Evolutionary conservation across 31 red algal genomes (phyloP), one percentile per base, ranked within the genome.

Genomic region (Asparagopsis taxiformis): DNA sequence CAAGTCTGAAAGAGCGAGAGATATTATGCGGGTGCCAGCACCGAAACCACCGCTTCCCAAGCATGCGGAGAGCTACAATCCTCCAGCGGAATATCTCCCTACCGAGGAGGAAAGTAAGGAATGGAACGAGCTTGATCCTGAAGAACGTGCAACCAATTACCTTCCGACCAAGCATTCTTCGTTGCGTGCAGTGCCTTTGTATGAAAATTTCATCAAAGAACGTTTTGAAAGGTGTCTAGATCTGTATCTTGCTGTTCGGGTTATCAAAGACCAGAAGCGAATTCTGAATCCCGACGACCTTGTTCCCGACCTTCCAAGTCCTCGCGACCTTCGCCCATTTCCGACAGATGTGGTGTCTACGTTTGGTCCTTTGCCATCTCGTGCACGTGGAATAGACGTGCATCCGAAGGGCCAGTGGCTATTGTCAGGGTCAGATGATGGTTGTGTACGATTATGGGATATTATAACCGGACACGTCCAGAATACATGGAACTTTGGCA

Each of bases 181-280:
- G 32, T 62, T 97, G 36, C 83, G 94, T 33, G 66, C 88, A 38
- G 94, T 97, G 51, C 94, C 94, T 1, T 39, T 76, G 24, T 97
- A 97, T 55, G 72, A 67, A 8, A 65, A 61, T 20, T 78, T 80
- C 65, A 31, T 97, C 62, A 68, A 76, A 20, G 94, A 97, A 36
- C 87, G 85, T 20, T 97, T 93, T 75, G 77, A 97, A 49, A 83
- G 94, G 46, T 97, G 94, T 59, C 59, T 97, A 7, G 94, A 97
- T 70, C 68, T 97, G 21, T 93, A 97, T 33, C 68, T 90, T 38
- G 90, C 89, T 7, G 78, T 85, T 29, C 77, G 94, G 10, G 77
- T 93, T 23, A 72, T 56, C 16, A 75, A 59, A 25, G 53, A 63
- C 26, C 72, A 75, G 61, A 59, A 16, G 7, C 51, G 56, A 23